Conservation (phyloP, 306 rosid genomes). For the Vigna angularis region DNA sequence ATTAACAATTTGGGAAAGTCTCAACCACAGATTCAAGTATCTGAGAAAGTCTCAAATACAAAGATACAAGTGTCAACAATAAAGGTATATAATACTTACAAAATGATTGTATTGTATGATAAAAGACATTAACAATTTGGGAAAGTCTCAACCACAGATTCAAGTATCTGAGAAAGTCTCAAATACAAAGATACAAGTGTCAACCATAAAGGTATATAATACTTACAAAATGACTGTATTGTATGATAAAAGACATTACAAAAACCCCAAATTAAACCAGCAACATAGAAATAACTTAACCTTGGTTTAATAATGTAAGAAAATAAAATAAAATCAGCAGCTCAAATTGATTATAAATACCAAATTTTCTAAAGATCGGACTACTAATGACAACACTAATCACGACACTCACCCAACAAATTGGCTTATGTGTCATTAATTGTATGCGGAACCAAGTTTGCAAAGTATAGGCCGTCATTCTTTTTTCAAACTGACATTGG, state of each 20-base stretch:
- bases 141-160: conserved; percentile 19
- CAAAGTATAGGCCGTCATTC: neutral
- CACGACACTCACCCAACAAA: neutral
- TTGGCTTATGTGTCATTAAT: neutral
- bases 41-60: conserved; percentile 14
- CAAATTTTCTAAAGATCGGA: neutral
- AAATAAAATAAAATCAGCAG: neutral
- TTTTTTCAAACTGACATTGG: neutral
- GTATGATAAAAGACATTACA: conserved; percentile 21
- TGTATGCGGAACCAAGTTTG: neutral
- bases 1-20: conserved; percentile 31
- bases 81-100: conserved; percentile 18
- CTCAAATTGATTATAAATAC: conserved; percentile 5
- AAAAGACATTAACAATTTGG: conserved; percentile 32
- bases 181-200: conserved; percentile 7
- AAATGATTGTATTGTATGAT: conserved; percentile 4
- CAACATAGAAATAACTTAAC: conserved; percentile 21
- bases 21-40: conserved; percentile 13
- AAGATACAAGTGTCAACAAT: conserved; percentile 7
- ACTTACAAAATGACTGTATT: conserved; percentile 1
- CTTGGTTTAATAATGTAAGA: neutral
- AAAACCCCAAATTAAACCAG: neutral
- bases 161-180: conserved; percentile 20
- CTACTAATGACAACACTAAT: conserved; percentile 5
- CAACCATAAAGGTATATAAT: conserved; percentile 16